A percentile compares a stretch with the other conserved stretches of the same genome.
These are phyloP conservation scores for Deinandra increscens DNA, from an alignment of 129 eudicot genomes.

Conservation along the genomic window DNA sequence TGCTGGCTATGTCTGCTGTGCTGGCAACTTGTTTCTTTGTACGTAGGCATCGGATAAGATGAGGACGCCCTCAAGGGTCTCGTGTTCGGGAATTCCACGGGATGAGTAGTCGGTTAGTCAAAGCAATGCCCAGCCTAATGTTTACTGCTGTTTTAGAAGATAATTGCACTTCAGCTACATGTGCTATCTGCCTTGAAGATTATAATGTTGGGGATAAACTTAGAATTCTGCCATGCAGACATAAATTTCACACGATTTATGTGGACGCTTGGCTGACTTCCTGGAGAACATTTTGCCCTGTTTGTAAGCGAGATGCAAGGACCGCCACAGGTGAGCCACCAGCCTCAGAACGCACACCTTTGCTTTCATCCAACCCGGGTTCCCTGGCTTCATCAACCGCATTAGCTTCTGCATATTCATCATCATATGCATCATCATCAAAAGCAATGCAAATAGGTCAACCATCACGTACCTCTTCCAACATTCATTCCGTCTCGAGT, in stretches of 20 bases:
- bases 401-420: constrained; percentile 59
- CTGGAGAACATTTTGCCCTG: constrained; percentile 99
- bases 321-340: constrained; percentile 72
- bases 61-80: constrained; percentile 62
- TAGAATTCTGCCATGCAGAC: constrained; percentile 83
- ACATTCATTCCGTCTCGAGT: constrained; percentile 44
- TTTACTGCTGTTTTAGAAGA: constrained; percentile 91
- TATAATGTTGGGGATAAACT: constrained; percentile 83
- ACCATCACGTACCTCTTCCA: constrained; percentile 42
- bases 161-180: constrained; percentile 77
- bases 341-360: constrained; percentile 90
- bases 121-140: constrained; percentile 86
- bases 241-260: constrained; percentile 78
- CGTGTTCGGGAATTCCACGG: constrained; percentile 91
- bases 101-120: constrained; percentile 86
- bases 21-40: constrained; percentile 96
- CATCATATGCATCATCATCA: constrained; percentile 69
- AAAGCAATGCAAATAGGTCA: constrained; percentile 58
- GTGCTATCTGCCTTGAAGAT: constrained; percentile 99
- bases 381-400: constrained; percentile 53
- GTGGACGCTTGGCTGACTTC: constrained; percentile 97
- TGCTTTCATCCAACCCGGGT: constrained; percentile 62
- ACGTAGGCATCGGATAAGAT: constrained; percentile 82
- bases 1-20: constrained; percentile 94
- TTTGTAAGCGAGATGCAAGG: constrained; percentile 95